Percentiles rank a stretch among this genome's conserved stretches.
phyloP scores from a whole-genome alignment of 495 filamentous ascomycete genomes.

The Xylaria castorea region DNA sequence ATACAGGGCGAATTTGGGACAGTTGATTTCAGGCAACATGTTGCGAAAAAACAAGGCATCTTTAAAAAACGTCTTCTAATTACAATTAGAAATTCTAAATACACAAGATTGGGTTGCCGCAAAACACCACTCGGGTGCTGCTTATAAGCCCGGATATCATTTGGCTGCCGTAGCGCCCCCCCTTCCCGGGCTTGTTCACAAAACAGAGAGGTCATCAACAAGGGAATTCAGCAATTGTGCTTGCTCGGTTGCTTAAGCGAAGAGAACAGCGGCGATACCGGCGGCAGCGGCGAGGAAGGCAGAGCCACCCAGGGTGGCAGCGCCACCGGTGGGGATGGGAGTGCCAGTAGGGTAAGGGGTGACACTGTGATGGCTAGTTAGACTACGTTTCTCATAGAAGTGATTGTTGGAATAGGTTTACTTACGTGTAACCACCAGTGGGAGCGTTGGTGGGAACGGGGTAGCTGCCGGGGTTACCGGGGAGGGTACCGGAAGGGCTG shows the following conservation, averaged over 20 bases:
- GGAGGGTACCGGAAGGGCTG: slow-evolving; percentile 30
- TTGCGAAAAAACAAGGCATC: neutral
- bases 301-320: slow-evolving; percentile 52
- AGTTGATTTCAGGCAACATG: neutral
- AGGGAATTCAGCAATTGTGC: slow-evolving; percentile 24
- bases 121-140: slow-evolving; percentile 1
- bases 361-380: slow-evolving; percentile 28
- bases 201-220: slow-evolving; percentile 21
- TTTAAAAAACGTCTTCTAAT: slow-evolving; percentile 7
- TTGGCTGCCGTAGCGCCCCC: slow-evolving; percentile 1
- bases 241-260: slow-evolving; percentile 53
- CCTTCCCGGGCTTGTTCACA: slow-evolving; percentile 20
- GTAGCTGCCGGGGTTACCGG: slow-evolving; percentile 36
- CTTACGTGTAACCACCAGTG: slow-evolving; percentile 39
- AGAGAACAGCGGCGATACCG: slow-evolving; percentile 58
- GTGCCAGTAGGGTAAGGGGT: slow-evolving; percentile 40
- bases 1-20: neutral
- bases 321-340: slow-evolving; percentile 53
- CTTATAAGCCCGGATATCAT: slow-evolving; percentile 23
- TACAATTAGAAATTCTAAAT: slow-evolving; percentile 28
- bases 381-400: slow-evolving; percentile 8
- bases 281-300: slow-evolving; percentile 56
- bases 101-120: slow-evolving; percentile 21
- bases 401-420: slow-evolving; percentile 13
- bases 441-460: slow-evolving; percentile 42